Conservation (phyloP, 108 stramenopile species). For the Cyclotella choctawhatcheeana region DNA sequence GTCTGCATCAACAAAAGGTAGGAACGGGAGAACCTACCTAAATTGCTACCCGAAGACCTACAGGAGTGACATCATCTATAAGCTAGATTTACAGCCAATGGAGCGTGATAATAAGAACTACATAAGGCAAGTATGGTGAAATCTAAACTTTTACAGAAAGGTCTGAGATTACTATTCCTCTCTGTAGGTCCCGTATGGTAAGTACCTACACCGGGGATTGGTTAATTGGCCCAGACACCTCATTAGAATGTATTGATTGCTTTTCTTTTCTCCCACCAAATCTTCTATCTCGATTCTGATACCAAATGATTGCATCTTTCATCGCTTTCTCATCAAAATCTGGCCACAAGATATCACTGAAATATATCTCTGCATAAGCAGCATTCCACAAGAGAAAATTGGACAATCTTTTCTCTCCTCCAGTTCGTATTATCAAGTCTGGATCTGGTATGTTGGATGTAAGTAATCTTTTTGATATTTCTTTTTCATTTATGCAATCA, state of each 20-base stretch:
- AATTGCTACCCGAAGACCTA: no score
- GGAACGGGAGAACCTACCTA: no score
- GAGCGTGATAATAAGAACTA: no score
- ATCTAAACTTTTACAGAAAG: no score
- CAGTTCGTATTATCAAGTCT: slow-evolving; percentile 86
- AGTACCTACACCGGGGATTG: no score
- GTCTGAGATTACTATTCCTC: no score
- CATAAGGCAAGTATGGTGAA: no score
- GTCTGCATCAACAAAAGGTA: no score
- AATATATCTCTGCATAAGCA: slow-evolving; percentile 85
- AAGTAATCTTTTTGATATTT: slow-evolving; percentile 44
- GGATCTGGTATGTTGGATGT: slow-evolving; percentile 70
- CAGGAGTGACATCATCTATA: no score
- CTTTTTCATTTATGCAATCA: slow-evolving; percentile 49
- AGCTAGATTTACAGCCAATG: no score
- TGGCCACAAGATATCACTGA: slow-evolving; percentile 75
- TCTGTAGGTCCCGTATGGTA: no score
- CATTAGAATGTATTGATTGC: no score
- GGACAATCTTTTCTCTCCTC: slow-evolving; percentile 86
- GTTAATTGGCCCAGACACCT: neutral
- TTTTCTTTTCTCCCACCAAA: slow-evolving; percentile 65
- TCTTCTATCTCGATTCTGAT: slow-evolving; percentile 59
- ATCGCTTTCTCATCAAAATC: slow-evolving; percentile 70
- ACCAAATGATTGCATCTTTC: slow-evolving; percentile 63
- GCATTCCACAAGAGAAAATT: slow-evolving; percentile 91